phyloP scores from a whole-genome alignment of 2,329 filamentous ascomycete genomes.

The Aschersonia sp. region DNA sequence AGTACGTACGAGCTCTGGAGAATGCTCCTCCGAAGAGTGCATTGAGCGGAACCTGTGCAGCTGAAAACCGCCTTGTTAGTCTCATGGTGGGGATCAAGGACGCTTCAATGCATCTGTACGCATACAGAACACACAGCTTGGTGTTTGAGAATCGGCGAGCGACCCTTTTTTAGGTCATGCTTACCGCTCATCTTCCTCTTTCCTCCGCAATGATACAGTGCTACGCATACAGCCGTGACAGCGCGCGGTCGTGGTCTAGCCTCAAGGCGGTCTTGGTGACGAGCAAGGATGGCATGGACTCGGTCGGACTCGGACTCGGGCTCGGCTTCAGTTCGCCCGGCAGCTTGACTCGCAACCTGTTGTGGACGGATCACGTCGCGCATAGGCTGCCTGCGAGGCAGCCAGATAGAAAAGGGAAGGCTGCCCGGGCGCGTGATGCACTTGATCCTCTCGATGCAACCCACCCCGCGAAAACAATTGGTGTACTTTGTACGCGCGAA shows the following conservation, averaged over 20 bases:
- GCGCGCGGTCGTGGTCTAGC: background rate
- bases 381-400: too few relatives aligned
- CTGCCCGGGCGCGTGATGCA: background rate
- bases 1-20: conserved; percentile 2
- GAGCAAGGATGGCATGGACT: background rate
- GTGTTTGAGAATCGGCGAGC: too few relatives aligned
- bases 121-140: too few relatives aligned
- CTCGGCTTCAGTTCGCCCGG: too few relatives aligned
- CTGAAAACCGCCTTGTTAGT: background rate
- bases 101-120: too few relatives aligned
- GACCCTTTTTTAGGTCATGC: background rate
- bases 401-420: too few relatives aligned
- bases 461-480: too few relatives aligned
- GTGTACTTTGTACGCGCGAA: too few relatives aligned
- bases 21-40: background rate
- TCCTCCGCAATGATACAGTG: background rate
- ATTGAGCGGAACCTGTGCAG: conserved; percentile 1
- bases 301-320: too few relatives aligned
- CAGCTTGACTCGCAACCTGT: too few relatives aligned
- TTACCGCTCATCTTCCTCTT: background rate
- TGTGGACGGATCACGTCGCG: too few relatives aligned
- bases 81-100: background rate
- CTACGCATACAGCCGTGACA: background rate
- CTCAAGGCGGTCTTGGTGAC: background rate
- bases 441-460: background rate